Conservation (phyloP, 1,139 yeast species). For the Suzukiozyma palmioleophila region DNA sequence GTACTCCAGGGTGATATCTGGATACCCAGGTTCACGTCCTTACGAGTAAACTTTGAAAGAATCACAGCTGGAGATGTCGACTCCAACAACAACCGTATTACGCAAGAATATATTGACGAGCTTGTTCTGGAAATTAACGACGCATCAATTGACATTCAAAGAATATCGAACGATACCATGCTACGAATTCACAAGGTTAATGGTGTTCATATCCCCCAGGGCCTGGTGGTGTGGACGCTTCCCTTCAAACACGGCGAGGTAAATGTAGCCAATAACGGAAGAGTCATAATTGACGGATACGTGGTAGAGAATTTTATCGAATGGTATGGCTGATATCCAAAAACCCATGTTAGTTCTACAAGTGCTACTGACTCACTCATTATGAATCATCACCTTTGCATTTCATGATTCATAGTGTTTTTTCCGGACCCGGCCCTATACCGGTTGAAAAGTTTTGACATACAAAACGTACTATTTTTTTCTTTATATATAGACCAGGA, state of each 20-base stretch:
- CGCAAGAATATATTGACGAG: slow-evolving; percentile 19
- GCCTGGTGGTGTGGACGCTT: slow-evolving; percentile 25
- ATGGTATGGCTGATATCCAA: slow-evolving; percentile 14
- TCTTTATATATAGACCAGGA: too few species aligned
- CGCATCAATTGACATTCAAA: slow-evolving; percentile 7
- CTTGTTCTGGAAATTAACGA: slow-evolving; percentile 8
- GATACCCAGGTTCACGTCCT: slow-evolving; percentile 30
- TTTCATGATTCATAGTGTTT: not conserved
- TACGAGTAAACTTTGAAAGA: slow-evolving; percentile 37
- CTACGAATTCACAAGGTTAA: slow-evolving; percentile 31
- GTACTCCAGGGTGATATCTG: slow-evolving; percentile 24
- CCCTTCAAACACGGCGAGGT: slow-evolving; percentile 18
- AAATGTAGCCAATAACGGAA: slow-evolving; percentile 21
- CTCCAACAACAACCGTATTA: slow-evolving; percentile 18
- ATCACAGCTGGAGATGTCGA: slow-evolving; percentile 31
- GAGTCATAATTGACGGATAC: slow-evolving; percentile 28
- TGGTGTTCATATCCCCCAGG: slow-evolving; percentile 26
- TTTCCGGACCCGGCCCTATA: not conserved
- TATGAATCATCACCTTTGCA: too few species aligned
- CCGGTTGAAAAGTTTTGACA: not conserved
- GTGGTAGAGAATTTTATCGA: slow-evolving; percentile 34
- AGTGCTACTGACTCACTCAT: too few species aligned
- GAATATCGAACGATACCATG: slow-evolving; percentile 10
- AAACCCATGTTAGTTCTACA: too few species aligned
- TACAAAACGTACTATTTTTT: too few species aligned